phyloP scores from a whole-genome alignment of 306 rosid species.

The Prunus fruticosa region DNA sequence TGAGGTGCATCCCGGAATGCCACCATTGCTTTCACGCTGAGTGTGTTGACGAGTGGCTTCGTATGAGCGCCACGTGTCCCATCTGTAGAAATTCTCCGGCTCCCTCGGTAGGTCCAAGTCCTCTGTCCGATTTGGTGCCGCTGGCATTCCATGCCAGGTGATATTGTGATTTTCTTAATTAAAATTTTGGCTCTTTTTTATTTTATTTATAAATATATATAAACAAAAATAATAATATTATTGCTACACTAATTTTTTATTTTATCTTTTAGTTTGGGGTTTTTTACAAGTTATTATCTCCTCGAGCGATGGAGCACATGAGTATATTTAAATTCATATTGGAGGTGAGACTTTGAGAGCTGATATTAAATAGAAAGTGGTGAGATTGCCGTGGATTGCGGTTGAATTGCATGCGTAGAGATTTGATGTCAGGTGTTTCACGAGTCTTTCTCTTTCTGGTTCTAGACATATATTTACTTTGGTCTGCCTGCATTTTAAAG shows the following conservation, averaged over 20 bases:
- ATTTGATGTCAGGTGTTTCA: neutral
- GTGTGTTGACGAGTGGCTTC: constrained; percentile 61
- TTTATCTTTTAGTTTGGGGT: neutral
- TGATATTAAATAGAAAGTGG: neutral
- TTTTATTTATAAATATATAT: too few relatives aligned
- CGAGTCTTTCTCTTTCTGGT: neutral
- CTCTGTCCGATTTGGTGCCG: constrained; percentile 53
- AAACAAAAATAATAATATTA: neutral
- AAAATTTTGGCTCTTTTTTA: too few relatives aligned
- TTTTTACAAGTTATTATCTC: neutral
- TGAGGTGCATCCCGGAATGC: constrained; percentile 61
- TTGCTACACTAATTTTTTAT: neutral
- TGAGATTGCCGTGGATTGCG: constrained; percentile 2
- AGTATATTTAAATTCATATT: neutral
- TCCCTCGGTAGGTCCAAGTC: constrained; percentile 42
- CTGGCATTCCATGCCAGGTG: constrained; percentile 61
- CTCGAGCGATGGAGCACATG: neutral
- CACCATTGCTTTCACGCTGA: constrained; percentile 59
- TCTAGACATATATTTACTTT: neutral
- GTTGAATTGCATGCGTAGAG: neutral
- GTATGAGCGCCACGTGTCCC: constrained; percentile 59
- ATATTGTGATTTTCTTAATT: neutral
- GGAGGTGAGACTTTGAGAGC: neutral
- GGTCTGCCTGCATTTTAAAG: neutral
- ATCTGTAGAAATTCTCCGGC: constrained; percentile 65